Base-by-base conservation (phyloP, 345 rosid genomes). In the Populus ilicifolia region DNA sequence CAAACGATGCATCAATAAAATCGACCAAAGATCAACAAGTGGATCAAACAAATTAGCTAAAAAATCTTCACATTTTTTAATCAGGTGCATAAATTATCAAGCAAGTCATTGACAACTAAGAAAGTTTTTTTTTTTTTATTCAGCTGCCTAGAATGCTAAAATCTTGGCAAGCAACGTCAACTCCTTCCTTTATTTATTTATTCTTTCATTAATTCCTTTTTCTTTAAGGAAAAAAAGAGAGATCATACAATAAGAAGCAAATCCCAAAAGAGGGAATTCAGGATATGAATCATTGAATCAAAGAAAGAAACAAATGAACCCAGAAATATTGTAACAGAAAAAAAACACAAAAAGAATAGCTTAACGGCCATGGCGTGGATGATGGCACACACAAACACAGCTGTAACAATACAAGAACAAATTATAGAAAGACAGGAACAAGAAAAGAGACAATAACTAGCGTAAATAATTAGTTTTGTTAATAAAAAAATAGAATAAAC, bases 1-100 rank as follows among this genome's bases (percentile, higher is more conserved):
- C 84, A 75, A 75, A 59, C 8, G 52, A 73, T 71, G 72, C 84
- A 83, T 78, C 75, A 72, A 78, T 68, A 77, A 83, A 79, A 84
- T 83, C 73, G 79, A 79, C 75, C 61, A 61, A 48, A 25, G 69
- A 43, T 59, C 59, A 72, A 59, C 69, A 67, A 75, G 70, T 64
- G 62, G 76, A 80, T 52, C 78, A 75, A 73, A 71, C 38, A 59
- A 76, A 73, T 30, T 73, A 72, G 66, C 52, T 78, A 41, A 72
- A 76, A 48, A 43, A 75, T 63, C 78, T 70, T 67, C 59, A 41
- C 44, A 30, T 48, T 76, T 73, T 43, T 25, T 29, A 59, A 76
- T 69, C 39, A 29, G 18, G 43, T 62, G 29, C n/a, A 71, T 56
- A 77, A 48, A 50, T 7, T 54, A 10, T 38, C 30, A 65, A 35